Evolutionary conservation across 768 basidiomycete genomes (phyloP), one percentile per base, ranked within the genome.

Genomic region (Lactarius deliciosus): DNA sequence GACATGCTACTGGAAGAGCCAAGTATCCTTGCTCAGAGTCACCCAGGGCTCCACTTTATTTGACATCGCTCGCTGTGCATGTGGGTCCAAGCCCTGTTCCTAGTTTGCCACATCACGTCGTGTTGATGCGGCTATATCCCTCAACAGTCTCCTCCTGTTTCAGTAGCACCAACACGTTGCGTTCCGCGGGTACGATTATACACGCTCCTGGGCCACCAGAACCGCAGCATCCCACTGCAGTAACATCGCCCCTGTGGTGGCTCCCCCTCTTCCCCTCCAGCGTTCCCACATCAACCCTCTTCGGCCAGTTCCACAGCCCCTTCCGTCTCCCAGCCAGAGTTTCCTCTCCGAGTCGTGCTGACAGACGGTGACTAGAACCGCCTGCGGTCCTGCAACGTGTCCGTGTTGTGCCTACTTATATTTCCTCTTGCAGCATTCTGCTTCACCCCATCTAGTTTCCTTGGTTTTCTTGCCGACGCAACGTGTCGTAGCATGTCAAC

Each of bases 121-220:
- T 58, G 36, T 62, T 59, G 57, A 54, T 66, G 55, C 5, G 13
- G 5, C 20, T 56, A 50, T 63, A 15, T 53, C 25, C 61, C 61
- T 57, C 57, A 66, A 59, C 57, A 2, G 65, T 63, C 45, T 34
- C 38, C 30, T 62, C 56, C 38, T 36, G 65, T 56, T 34, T 30
- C 54, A 34, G 57, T 63, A 57, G 38, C 54, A 65, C 9, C 41
- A 38, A 60, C 54, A 60, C 54, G 55, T 56, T 56, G 55, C 32
- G 30, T n/a, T n/a, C 55, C 55, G 30, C 28, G 55, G 16, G 32
- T 34, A 56, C 55, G 9, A 30, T 30, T 8, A 32, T 18, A 30
- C 54, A 18, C 7, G 10, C 30, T 5, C 55, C 50, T 22, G 50
- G 25, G 55, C 55, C 32, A 56, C 55, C 16, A 56, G 55, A 56